Base-by-base conservation (phyloP, 768 basidiomycete genomes). In the Cystobasidium tubakii region DNA sequence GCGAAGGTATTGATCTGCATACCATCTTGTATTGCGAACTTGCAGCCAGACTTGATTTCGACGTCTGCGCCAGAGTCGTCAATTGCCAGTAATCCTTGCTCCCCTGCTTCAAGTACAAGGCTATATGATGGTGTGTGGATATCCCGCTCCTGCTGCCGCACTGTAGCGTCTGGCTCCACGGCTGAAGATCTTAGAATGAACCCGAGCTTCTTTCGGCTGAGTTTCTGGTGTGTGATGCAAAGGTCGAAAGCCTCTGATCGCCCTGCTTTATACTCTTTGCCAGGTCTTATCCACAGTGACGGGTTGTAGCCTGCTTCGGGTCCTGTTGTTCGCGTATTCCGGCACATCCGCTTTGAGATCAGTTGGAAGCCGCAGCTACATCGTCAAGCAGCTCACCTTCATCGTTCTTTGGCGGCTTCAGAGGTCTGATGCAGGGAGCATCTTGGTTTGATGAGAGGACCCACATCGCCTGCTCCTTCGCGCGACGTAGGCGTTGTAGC, bases 241-340 rank as follows among this genome's bases (percentile, higher is more conserved):
- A 70, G 33, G 53, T 70, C 66, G 17, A 25, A n/a, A 23, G 23
- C 50, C 17, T 70, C 66, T 50, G 21, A 23, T 15, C 66, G 44
- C 25, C 43, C 66, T 4, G 66, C 66, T 17, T 7, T 70, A 50
- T 70, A 70, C 6, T 29, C 27, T n/a, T 55, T 70, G 27, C 66
- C 66, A 25, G 66, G 66, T 54, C 53, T 39, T 39, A 70, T 29
- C 44, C 66, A 70, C n/a, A 53, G 29, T 7, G 29, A 31, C 15
- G 66, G 25, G n/a, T 70, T 50, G 43, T 39, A 39, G 39, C 39
- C 39, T 39, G n/a, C 4, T n/a, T 63, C 62, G 9, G 36, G 27
- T 23, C 34, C 62, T 63, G 62, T 25, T 23, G 39, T 39, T 6
- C 7, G 39, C n/a, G n/a, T n/a, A n/a, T n/a, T 39, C 39, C 39